Conservation (phyloP, 2,329 filamentous ascomycete species). For the Aspergillaceae sp. region DNA sequence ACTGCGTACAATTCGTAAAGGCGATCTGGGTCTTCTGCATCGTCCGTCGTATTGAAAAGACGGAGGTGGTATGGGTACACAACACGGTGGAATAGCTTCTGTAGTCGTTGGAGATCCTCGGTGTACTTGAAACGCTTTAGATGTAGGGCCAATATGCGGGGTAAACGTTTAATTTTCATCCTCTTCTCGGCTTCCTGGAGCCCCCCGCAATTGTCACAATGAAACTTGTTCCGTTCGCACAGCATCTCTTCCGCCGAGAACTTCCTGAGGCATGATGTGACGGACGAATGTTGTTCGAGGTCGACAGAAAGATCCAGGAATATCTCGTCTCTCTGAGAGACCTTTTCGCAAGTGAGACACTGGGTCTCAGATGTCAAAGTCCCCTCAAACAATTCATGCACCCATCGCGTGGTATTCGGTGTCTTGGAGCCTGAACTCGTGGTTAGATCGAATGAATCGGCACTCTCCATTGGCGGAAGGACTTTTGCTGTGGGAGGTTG, state of each 20-base stretch:
- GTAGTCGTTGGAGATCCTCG: constrained; percentile 82
- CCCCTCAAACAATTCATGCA: constrained; percentile 94
- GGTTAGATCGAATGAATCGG: constrained; percentile 42
- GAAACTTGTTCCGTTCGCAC: constrained; percentile 96
- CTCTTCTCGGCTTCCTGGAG: constrained; percentile 96
- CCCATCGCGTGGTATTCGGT: constrained; percentile 71
- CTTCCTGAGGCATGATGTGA: constrained; percentile 88
- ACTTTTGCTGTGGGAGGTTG: constrained; percentile 25
- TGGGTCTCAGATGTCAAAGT: constrained; percentile 91
- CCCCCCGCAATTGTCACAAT: constrained; percentile 94
- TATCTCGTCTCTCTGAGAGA: constrained; percentile 88
- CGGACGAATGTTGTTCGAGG: constrained; percentile 87
- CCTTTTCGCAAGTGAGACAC: constrained; percentile 91
- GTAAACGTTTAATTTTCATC: constrained; percentile 96
- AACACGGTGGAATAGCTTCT: constrained; percentile 94
- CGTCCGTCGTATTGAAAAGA: constrained; percentile 94
- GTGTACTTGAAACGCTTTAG: constrained; percentile 98
- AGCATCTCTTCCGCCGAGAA: constrained; percentile 98
- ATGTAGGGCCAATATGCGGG: constrained; percentile 83
- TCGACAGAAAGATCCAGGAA: constrained; percentile 96
- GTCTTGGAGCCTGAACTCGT: constrained; percentile 44
- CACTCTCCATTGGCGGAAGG: constrained; percentile 46
- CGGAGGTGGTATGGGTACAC: constrained; percentile 95
- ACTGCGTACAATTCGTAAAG: constrained; percentile 96
- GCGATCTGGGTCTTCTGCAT: constrained; percentile 84